phyloP scores from a whole-genome alignment of 2,329 filamentous ascomycete genomes.

The Ophiostoma fasciatum region DNA sequence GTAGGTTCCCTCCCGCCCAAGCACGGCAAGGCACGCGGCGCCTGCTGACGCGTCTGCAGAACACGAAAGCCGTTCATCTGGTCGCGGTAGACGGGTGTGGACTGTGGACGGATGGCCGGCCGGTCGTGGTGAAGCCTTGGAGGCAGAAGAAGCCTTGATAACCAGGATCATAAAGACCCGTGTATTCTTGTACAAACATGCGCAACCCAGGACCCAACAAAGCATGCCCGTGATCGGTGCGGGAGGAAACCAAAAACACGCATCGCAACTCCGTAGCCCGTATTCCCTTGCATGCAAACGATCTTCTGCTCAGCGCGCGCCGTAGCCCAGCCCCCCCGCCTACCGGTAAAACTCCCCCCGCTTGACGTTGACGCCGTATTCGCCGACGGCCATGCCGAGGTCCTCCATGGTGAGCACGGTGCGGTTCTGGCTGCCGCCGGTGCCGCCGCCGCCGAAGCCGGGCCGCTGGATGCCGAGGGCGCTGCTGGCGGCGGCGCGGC shows the following conservation, averaged over 20 bases:
- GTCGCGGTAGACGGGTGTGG: conserved; percentile 19
- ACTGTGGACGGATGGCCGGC: too few species aligned
- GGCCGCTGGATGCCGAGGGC: conserved; percentile 61
- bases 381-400: conserved; percentile 89
- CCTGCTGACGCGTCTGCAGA: too few species aligned
- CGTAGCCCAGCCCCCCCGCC: too few species aligned
- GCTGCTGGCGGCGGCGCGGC: conserved; percentile 41
- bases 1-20: too few species aligned
- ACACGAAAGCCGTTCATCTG: conserved; percentile 45
- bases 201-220: neutral
- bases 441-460: conserved; percentile 75
- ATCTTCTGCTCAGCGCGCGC: too few species aligned
- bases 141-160: too few species aligned
- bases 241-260: too few species aligned
- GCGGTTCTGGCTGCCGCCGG: conserved; percentile 74
- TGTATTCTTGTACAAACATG: conserved; percentile 3
- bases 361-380: conserved; percentile 97
- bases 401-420: conserved; percentile 99
- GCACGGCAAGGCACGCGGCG: too few species aligned
- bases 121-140: too few species aligned
- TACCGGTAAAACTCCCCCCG: conserved; percentile 90
- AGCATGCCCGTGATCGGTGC: too few species aligned
- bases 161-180: neutral
- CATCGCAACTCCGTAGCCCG: too few species aligned
- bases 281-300: too few species aligned